These are phyloP conservation scores for Geotrichum reessii DNA, from an alignment of 1,139 yeast species.

Conservation along the genomic window DNA sequence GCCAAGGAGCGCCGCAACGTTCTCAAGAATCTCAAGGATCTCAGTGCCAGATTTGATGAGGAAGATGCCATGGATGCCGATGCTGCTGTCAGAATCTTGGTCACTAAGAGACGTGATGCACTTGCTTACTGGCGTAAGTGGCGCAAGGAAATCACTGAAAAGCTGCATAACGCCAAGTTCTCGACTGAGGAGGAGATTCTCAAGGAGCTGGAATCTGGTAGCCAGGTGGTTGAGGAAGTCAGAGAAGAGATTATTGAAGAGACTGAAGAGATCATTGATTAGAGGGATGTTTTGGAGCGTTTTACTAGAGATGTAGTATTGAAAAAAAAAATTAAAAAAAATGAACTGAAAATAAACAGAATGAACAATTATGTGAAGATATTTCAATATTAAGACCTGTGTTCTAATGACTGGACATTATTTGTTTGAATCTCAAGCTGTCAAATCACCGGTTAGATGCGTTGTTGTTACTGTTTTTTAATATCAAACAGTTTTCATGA, in stretches of 20 bases:
- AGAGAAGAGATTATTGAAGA: slow-evolving; percentile 73
- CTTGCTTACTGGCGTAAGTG: slow-evolving; percentile 83
- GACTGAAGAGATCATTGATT: slow-evolving; percentile 70
- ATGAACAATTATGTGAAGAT: background rate
- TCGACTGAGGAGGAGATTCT: slow-evolving; percentile 30
- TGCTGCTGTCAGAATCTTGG: slow-evolving; percentile 85
- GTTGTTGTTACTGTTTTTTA: background rate
- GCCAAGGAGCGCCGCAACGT: slow-evolving; percentile 83
- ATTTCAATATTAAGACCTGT: background rate
- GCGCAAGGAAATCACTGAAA: slow-evolving; percentile 54
- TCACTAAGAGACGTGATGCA: slow-evolving; percentile 74
- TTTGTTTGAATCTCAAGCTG: background rate
- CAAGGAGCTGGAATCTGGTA: slow-evolving; percentile 39
- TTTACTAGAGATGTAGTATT: background rate
- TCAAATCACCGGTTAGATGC: background rate
- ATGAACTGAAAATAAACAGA: background rate
- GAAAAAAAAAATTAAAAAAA: slow-evolving; percentile 4
- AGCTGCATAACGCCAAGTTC: slow-evolving; percentile 44
- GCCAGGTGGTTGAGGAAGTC: slow-evolving; percentile 53
- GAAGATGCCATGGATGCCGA: slow-evolving; percentile 95
- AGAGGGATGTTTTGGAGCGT: slow-evolving; percentile 27
- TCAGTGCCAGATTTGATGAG: slow-evolving; percentile 90
- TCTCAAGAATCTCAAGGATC: slow-evolving; percentile 81
- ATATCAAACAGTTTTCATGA: background rate
- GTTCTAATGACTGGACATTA: background rate